phyloP scores from a whole-genome alignment of 1,284 basidiomycete genomes.

The Chalciporus piperatoides region DNA sequence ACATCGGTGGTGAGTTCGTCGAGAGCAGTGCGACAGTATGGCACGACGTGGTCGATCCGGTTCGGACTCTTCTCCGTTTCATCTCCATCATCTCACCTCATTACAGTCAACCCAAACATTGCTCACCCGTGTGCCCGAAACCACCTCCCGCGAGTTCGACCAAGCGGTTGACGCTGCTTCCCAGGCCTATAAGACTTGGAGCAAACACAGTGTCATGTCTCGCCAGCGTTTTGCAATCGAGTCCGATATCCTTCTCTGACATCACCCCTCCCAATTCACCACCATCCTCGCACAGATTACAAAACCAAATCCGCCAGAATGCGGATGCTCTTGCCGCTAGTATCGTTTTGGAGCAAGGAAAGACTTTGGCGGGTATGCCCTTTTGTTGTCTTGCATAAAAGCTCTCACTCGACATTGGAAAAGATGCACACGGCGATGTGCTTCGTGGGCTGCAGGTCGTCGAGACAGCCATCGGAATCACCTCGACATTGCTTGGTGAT shows the following conservation, averaged over 20 bases:
- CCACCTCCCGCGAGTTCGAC: slow-evolving; percentile 79
- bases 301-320: slow-evolving; percentile 75
- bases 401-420: slow-evolving; percentile 1
- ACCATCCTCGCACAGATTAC: slow-evolving; percentile 51
- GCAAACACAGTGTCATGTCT: slow-evolving; percentile 77
- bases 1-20: slow-evolving; percentile 83
- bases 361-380: slow-evolving; percentile 71
- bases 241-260: slow-evolving; percentile 42
- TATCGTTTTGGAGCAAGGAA: slow-evolving; percentile 89
- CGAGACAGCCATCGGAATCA: slow-evolving; percentile 82
- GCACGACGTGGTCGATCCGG: slow-evolving; percentile 87
- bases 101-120: slow-evolving; percentile 82
- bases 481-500: slow-evolving; percentile 82
- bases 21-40: slow-evolving; percentile 77
- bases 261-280: slow-evolving; percentile 1
- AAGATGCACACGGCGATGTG: slow-evolving; percentile 93
- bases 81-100: neutral
- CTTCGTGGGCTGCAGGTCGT: slow-evolving; percentile 94
- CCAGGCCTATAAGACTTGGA: slow-evolving; percentile 91
- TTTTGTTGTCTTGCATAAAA: neutral
- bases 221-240: slow-evolving; percentile 90
- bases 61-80: slow-evolving; percentile 34
- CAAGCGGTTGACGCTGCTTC: slow-evolving; percentile 84
- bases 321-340: slow-evolving; percentile 71
- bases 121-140: slow-evolving; percentile 87